Percentiles rank a stretch among this genome's conserved stretches.
Conservation (phyloP, 2,329 filamentous ascomycete genomes). For the Hypoxylon sp. region DNA sequence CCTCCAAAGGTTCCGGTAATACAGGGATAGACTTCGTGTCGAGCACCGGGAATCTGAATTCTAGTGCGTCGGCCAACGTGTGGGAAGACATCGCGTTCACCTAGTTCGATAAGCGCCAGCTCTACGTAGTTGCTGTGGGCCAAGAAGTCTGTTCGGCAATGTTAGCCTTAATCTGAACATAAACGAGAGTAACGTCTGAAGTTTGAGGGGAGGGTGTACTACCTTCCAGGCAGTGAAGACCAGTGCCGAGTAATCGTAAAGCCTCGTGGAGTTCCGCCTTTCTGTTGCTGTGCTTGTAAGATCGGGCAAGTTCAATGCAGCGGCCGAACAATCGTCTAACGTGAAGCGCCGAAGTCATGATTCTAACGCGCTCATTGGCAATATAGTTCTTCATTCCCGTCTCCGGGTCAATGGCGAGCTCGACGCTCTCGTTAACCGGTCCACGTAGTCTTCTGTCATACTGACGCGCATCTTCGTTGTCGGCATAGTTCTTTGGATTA, state of each 20-base stretch:
- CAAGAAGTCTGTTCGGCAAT: conserved; percentile 75
- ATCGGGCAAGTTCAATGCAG: conserved; percentile 84
- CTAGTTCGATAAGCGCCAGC: conserved; percentile 88
- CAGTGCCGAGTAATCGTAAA: conserved; percentile 87
- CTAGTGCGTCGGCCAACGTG: conserved; percentile 85
- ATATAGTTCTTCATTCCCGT: conserved; percentile 95
- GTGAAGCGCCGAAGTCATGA: conserved; percentile 85
- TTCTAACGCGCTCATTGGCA: conserved; percentile 82
- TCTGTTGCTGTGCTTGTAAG: conserved; percentile 75
- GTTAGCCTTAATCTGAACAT: conserved; percentile 7
- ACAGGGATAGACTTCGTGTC: conserved; percentile 79
- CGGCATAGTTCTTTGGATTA: conserved; percentile 85
- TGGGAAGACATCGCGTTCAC: conserved; percentile 85
- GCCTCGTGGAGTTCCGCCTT: conserved; percentile 89
- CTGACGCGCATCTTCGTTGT: conserved; percentile 86
- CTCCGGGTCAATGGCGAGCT: conserved; percentile 82
- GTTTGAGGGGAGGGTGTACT: conserved; percentile 34
- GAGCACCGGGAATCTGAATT: conserved; percentile 77
- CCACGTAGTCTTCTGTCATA: conserved; percentile 87
- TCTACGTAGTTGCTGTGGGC: conserved; percentile 96
- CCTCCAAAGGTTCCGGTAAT: conserved; percentile 95
- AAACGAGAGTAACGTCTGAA: not conserved
- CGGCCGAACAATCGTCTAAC: conserved; percentile 80
- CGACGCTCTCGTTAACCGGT: conserved; percentile 82
- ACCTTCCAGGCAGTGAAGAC: conserved; percentile 89